A percentile compares a stretch with the other conserved stretches of the same genome.
Evolutionary conservation across 805 yeast genomes (phyloP).

Genomic region (Yarrowia sp.): DNA sequence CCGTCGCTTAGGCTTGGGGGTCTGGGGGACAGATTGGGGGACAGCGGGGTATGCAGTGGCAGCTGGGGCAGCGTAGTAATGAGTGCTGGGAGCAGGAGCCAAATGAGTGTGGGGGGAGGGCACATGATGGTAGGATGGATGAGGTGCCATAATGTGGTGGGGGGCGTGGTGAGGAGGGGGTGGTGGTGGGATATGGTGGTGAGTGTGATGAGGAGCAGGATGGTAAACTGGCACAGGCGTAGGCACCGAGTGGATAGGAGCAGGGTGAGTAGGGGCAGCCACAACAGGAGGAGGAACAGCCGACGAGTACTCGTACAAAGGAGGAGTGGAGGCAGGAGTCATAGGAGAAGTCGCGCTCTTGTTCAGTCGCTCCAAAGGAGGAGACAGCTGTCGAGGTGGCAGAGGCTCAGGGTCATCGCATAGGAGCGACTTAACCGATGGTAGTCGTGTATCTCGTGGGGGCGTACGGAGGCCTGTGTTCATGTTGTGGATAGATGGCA

Average conservation of each 20-base stretch:
- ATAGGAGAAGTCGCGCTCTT: not conserved
- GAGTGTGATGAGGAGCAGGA: slow-evolving; percentile 6
- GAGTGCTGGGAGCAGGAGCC: slow-evolving; percentile 18
- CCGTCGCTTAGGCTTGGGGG: slow-evolving; percentile 59
- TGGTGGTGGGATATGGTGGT: slow-evolving; percentile 24
- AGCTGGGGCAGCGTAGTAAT: slow-evolving; percentile 25
- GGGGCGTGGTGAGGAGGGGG: slow-evolving; percentile 10
- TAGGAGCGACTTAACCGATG: slow-evolving; percentile 27
- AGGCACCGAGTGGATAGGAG: slow-evolving; percentile 11
- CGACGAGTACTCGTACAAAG: slow-evolving; percentile 10
- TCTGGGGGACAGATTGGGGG: slow-evolving; percentile 31
- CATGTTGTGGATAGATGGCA: slow-evolving; percentile 34
- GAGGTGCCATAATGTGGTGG: slow-evolving; percentile 21
- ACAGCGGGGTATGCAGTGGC: slow-evolving; percentile 26
- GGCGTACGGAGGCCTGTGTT: slow-evolving; percentile 30
- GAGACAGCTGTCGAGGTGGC: slow-evolving; percentile 32
- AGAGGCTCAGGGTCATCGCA: slow-evolving; percentile 30
- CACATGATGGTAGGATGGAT: slow-evolving; percentile 15
- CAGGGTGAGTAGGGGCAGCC: slow-evolving; percentile 1
- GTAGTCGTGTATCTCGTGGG: slow-evolving; percentile 28
- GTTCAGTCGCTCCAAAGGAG: slow-evolving; percentile 27
- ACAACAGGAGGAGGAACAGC: not conserved
- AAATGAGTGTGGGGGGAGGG: slow-evolving; percentile 18
- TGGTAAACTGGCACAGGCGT: slow-evolving; percentile 17
- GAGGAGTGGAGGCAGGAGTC: slow-evolving; percentile 34